phyloP scores from a whole-genome alignment of 176 grass and related monocot genomes.

The Poa annua region DNA sequence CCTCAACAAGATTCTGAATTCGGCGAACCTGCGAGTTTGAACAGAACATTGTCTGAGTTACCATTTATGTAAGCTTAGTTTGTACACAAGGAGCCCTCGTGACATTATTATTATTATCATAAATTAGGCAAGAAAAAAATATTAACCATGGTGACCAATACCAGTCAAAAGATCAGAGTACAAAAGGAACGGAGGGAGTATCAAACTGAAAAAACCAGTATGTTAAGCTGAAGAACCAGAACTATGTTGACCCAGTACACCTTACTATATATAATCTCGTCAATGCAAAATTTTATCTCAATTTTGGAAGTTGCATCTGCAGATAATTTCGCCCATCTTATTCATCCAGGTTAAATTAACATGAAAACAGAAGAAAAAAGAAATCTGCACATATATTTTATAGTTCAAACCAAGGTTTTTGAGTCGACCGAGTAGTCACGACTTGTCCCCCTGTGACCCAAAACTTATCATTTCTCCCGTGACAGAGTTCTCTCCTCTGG shows the following conservation, averaged over 20 bases:
- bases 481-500: no score
- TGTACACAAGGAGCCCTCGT: neutral
- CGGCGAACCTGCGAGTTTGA: conserved; percentile 55
- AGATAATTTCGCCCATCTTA: neutral
- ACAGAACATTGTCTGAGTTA: neutral
- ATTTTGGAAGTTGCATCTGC: neutral
- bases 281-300: neutral
- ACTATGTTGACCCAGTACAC: neutral
- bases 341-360: neutral
- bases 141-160: conserved; percentile 19
- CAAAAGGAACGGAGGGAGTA: no score
- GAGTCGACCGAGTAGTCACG: no score
- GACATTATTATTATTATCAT: neutral
- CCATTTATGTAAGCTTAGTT: neutral
- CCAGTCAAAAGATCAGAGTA: neutral
- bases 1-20: conserved; percentile 66
- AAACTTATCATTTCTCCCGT: no score
- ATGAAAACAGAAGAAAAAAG: neutral
- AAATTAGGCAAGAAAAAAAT: neutral
- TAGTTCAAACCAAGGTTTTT: conserved; percentile 6
- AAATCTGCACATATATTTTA: neutral
- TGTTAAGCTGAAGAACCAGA: neutral
- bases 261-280: neutral
- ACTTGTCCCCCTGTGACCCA: no score
- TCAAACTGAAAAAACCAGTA: neutral